Conservation (phyloP, 805 yeast species). For the Candida ponderosae region DNA sequence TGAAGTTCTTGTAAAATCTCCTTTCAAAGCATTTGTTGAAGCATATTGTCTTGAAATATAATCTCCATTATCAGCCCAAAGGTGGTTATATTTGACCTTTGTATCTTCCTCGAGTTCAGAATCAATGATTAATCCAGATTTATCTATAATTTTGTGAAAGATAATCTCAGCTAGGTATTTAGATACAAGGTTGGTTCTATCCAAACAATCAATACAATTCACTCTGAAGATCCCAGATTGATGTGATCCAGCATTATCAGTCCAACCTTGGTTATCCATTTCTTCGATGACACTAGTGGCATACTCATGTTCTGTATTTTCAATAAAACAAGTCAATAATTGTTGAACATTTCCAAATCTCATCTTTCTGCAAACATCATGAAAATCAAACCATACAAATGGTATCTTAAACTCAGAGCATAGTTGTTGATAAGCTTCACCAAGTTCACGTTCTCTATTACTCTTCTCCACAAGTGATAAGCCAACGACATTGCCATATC, state of each 20-base stretch:
- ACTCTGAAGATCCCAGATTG: slow-evolving; percentile 52
- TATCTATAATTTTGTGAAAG: slow-evolving; percentile 20
- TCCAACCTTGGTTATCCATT: slow-evolving; percentile 23
- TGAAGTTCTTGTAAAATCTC: slow-evolving; percentile 37
- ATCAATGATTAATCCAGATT: slow-evolving; percentile 5
- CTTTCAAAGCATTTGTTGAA: slow-evolving; percentile 47
- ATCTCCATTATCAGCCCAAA: slow-evolving; percentile 70
- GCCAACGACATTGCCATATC: slow-evolving; percentile 21
- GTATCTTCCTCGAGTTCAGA: slow-evolving; percentile 10
- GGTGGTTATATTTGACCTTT: slow-evolving; percentile 17
- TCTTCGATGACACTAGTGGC: slow-evolving; percentile 10
- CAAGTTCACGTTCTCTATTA: slow-evolving; percentile 26
- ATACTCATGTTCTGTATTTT: slow-evolving; percentile 1
- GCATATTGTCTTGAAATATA: slow-evolving; percentile 57
- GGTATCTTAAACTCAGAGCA: slow-evolving; percentile 26
- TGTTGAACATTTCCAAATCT: slow-evolving; percentile 27
- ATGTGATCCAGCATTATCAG: slow-evolving; percentile 16
- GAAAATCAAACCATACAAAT: slow-evolving; percentile 59
- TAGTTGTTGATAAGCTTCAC: slow-evolving; percentile 31
- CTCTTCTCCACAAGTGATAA: slow-evolving; percentile 32
- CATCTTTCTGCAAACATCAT: slow-evolving; percentile 39
- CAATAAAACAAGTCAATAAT: slow-evolving; percentile 20
- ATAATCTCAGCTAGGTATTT: slow-evolving; percentile 27
- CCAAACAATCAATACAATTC: slow-evolving; percentile 60
- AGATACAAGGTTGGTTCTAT: slow-evolving; percentile 49